These are phyloP conservation scores for Gynandropsis gynandra DNA, from an alignment of 345 rosid genomes.

Conservation along the genomic window DNA sequence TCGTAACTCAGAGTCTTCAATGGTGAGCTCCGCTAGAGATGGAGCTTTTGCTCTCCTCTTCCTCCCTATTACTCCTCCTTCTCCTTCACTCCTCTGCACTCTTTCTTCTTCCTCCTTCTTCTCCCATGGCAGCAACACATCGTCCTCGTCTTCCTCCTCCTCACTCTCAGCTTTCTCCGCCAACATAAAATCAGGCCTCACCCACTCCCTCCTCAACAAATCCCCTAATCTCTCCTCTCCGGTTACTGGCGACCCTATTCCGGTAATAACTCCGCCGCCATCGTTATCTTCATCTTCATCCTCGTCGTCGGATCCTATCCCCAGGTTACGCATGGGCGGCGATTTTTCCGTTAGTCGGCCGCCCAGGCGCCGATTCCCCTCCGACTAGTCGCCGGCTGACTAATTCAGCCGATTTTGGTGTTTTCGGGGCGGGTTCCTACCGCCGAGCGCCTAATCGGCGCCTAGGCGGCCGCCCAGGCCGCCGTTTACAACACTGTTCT, in stretches of 20 bases:
- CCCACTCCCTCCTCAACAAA: constrained; percentile 77
- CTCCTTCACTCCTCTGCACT: constrained; percentile 24
- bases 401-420: too few relatives aligned
- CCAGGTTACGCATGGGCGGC: constrained; percentile 79
- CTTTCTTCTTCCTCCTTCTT: constrained; percentile 35
- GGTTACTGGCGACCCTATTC: constrained; percentile 31
- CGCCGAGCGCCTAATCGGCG: too few relatives aligned
- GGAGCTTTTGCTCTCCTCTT: constrained; percentile 62
- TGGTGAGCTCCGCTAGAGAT: constrained; percentile 77
- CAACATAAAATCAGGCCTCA: constrained; percentile 66
- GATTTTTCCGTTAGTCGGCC: too few relatives aligned
- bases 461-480: too few relatives aligned
- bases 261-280: constrained; percentile 21
- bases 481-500: too few relatives aligned
- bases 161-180: constrained; percentile 37
- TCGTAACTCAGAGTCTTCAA: constrained; percentile 82
- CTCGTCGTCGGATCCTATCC: constrained; percentile 62
- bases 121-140: constrained; percentile 62
- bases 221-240: constrained; percentile 86
- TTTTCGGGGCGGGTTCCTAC: too few relatives aligned
- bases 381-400: too few relatives aligned
- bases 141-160: too few relatives aligned
- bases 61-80: constrained; percentile 30
- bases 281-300: constrained; percentile 43
- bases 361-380: too few relatives aligned